Evolutionary conservation across 2,329 filamentous ascomycete species (phyloP), one percentile per base, ranked within the genome.

Genomic region (Colletotrichum musicola): DNA sequence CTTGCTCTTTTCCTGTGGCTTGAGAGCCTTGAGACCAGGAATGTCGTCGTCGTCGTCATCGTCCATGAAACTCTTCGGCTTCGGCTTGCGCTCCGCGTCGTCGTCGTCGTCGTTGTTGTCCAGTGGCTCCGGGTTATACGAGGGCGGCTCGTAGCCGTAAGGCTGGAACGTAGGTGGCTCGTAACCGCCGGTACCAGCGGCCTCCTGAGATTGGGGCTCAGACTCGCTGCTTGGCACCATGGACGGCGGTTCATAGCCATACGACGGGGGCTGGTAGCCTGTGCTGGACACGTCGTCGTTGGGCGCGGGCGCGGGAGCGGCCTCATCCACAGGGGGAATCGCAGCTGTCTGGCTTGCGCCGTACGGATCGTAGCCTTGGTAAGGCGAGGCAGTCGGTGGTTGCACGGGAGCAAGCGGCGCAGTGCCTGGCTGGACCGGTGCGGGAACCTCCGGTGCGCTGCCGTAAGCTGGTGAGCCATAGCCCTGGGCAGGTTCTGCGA

Each of bases 41-140:
- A 92, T 86, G 67, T 92, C 89, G 71, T 91, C 90, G 25, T 93
- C 92, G 30, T 95, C 93, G 71, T 95, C 93, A 71, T 95, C 92
- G 75, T 95, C 91, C 87, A 96, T 93, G 74, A 94, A 90, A 22
- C 88, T 89, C 77, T 92, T 94, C 81, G 93, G 93, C 80, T 93
- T 93, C 0, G 86, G 84, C 73, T 88, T 91, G 6, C 86, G 83
- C 10, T 83, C 82, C 25, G 84, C 79, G 13, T 35, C 30, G 2
- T 82, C 82, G 7, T 86, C 84, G 16, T 85, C 84, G 14, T 82
- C 82, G 7, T 86, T 84, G 16, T 85, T 84, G 14, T 82, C 76
- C 18, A 83, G 81, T 1, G 81, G 77, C 6, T 84, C 83, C 2
- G 88, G 84, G 25, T 90, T 84, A 54, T 88, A 86, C 1, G 87